Conservation (phyloP, 192 early-diverging fungal species). For the Backusella westeae region DNA sequence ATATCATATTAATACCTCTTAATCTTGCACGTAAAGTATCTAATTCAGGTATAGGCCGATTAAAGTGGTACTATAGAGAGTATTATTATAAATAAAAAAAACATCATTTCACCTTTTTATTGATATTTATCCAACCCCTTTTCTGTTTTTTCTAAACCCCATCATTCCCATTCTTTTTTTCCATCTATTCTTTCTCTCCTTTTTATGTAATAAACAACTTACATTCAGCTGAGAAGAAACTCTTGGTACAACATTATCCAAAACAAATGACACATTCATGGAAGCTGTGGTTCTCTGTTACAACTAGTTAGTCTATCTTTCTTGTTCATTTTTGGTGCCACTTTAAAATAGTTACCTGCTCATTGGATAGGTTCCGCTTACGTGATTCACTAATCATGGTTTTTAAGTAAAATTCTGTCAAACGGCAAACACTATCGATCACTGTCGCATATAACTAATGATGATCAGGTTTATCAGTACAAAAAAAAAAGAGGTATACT, state of each 20-base stretch:
- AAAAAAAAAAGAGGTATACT: neutral
- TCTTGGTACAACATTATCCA: conserved; percentile 59
- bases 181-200: neutral
- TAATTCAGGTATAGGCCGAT: conserved; percentile 79
- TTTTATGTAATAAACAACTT: neutral
- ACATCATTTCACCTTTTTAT: neutral
- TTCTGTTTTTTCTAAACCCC: neutral
- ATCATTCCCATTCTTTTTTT: neutral
- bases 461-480: neutral
- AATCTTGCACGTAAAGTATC: conserved; percentile 53
- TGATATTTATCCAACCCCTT: neutral
- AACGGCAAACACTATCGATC: conserved; percentile 57
- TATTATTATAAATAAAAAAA: neutral
- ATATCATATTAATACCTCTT: conserved; percentile 38
- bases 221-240: conserved; percentile 58
- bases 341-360: conserved; percentile 39
- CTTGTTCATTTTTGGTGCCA: neutral
- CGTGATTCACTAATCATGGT: conserved; percentile 52
- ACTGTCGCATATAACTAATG: conserved; percentile 68
- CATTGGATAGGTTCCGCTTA: conserved; percentile 36
- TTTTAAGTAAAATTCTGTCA: conserved; percentile 65
- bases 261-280: conserved; percentile 50
- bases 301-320: neutral
- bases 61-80: conserved; percentile 59
- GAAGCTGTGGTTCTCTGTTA: conserved; percentile 40